Conservation (phyloP, 2,329 filamentous ascomycete species). For the Ceratocystiopsis sp. region DNA sequence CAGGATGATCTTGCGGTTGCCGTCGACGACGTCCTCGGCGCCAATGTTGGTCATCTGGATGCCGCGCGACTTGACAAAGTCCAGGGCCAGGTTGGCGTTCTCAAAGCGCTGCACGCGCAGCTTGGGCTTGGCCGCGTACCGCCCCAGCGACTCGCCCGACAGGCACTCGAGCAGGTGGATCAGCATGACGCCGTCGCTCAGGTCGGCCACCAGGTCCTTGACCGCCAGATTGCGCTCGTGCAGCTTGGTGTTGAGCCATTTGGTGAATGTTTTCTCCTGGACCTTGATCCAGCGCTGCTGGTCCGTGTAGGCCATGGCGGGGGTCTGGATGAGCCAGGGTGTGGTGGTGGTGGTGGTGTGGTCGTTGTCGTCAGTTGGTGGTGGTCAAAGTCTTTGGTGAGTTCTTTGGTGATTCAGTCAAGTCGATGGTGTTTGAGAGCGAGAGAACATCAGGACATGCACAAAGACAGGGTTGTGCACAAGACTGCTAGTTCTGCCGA, state of each 20-base stretch:
- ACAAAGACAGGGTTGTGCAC: no score
- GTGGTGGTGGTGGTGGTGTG: not conserved
- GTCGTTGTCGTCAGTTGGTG: no score
- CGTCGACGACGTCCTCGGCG: conserved; percentile 94
- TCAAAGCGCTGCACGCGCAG: conserved; percentile 93
- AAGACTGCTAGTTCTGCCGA: no score
- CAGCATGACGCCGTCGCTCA: conserved; percentile 87
- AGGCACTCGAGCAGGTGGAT: conserved; percentile 96
- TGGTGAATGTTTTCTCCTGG: conserved; percentile 98
- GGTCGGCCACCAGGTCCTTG: conserved; percentile 71
- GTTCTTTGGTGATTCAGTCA: no score
- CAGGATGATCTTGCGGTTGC: conserved; percentile 92
- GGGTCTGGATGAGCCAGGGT: conserved; percentile 12
- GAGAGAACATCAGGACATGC: no score
- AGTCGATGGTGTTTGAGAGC: no score
- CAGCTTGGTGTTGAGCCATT: conserved; percentile 98
- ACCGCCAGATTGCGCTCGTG: conserved; percentile 62
- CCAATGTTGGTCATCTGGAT: conserved; percentile 99
- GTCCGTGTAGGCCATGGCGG: conserved; percentile 43
- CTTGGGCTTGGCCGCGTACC: conserved; percentile 93
- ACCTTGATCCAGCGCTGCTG: conserved; percentile 58
- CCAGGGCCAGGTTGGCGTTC: conserved; percentile 88
- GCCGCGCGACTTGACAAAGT: conserved; percentile 68
- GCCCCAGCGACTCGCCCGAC: conserved; percentile 81
- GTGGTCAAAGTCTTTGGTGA: no score